A percentile compares a stretch with the other conserved stretches of the same genome.
These are phyloP conservation scores for Teunomyces aglyptinius DNA, from an alignment of 805 yeast genomes.

Conservation along the genomic window DNA sequence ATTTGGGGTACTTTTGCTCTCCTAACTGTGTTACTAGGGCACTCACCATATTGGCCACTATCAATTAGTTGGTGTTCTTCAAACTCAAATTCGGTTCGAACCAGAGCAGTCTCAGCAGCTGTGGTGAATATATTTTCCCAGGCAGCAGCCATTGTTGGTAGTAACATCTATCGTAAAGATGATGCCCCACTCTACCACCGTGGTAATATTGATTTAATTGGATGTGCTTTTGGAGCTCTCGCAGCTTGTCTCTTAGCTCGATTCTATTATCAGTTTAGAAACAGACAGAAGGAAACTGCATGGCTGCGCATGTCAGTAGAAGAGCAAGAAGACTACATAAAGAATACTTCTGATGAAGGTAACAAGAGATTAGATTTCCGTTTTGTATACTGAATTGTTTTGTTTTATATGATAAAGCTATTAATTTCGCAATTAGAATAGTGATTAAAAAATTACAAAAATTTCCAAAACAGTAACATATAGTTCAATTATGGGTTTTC, in stretches of 20 bases:
- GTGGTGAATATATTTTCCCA: conserved; percentile 65
- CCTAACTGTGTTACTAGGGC: conserved; percentile 37
- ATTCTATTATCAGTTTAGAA: conserved; percentile 42
- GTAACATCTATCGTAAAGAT: conserved; percentile 54
- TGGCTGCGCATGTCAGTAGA: conserved; percentile 55
- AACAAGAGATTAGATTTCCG: conserved; percentile 55
- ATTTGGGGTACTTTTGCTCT: conserved; percentile 46
- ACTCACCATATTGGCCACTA: conserved; percentile 53
- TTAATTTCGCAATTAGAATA: not conserved
- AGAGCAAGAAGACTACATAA: conserved; percentile 48
- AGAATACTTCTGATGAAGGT: conserved; percentile 51
- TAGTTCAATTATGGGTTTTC: not conserved
- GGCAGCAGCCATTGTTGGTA: conserved; percentile 50
- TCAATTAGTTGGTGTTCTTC: conserved; percentile 61
- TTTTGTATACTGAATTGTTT: conserved; percentile 25
- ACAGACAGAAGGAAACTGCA: conserved; percentile 40
- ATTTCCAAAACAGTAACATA: not conserved
- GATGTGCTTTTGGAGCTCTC: conserved; percentile 33
- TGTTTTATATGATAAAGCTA: not conserved
- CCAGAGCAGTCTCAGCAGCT: conserved; percentile 65
- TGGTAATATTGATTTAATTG: conserved; percentile 51
- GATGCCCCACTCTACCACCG: conserved; percentile 61
- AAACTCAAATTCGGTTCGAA: conserved; percentile 59
- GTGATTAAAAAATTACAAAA: not conserved
- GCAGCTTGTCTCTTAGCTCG: conserved; percentile 30